Evolutionary conservation across 805 yeast genomes (phyloP).

Genomic region (Schwanniomyces occidentalis): DNA sequence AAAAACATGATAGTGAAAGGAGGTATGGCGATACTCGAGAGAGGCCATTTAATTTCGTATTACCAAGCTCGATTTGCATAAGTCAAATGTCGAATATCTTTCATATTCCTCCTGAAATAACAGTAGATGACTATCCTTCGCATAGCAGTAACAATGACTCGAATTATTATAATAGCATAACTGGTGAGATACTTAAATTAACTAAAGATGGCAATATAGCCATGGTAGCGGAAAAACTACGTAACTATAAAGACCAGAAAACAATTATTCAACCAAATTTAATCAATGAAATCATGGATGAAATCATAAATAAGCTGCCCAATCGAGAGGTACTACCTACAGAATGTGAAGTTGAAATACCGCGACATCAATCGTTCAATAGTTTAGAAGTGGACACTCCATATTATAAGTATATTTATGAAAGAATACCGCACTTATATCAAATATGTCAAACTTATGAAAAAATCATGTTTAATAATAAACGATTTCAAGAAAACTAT

Average conservation of each 20-base stretch:
- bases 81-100: background rate
- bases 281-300: conserved; percentile 9
- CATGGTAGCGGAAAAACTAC: conserved; percentile 4
- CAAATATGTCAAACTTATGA: conserved; percentile 21
- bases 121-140: background rate
- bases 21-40: conserved; percentile 1
- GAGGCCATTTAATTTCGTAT: conserved; percentile 2
- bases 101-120: conserved; percentile 1
- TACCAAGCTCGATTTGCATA: background rate
- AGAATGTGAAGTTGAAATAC: conserved; percentile 12
- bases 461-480: conserved; percentile 8
- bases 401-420: conserved; percentile 14
- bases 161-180: background rate
- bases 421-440: conserved; percentile 22
- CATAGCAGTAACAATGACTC: background rate
- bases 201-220: conserved; percentile 1
- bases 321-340: conserved; percentile 3
- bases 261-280: conserved; percentile 7
- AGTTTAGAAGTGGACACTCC: conserved; percentile 7
- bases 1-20: background rate
- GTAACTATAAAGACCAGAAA: conserved; percentile 4
- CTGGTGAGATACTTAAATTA: background rate
- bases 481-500: conserved; percentile 22
- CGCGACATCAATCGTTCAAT: conserved; percentile 8
- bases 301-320: conserved; percentile 10